Evolutionary conservation across 495 filamentous ascomycete genomes (phyloP), one percentile per base, ranked within the genome.

Genomic region (Penicillium soppii): DNA sequence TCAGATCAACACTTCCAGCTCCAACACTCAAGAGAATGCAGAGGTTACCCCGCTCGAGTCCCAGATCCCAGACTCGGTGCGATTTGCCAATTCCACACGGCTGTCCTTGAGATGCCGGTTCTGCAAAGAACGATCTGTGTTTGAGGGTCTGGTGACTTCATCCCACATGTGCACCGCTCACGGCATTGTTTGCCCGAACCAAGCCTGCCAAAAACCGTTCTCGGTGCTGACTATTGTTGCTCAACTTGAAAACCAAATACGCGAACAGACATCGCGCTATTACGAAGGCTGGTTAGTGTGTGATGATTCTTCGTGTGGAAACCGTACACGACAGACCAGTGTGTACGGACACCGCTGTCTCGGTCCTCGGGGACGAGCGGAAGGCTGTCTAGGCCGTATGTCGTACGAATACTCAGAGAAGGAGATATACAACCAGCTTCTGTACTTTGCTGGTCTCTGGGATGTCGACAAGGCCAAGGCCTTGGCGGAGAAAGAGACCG

Each of bases 231-330:
- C 83, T 10, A 69, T 97, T 43, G 80, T 92, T 33, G 87, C 91
- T 3, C 94, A 98, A 62, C 72, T 97, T 12, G 95, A 97, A 65
- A 75, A 81, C 33, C 87, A 91, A 49, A 84, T 97, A 57, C 86
- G 94, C 38, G 72, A 81, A 33, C 80, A 87, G 60, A 86, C 86
- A 5, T 80, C 88, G 15, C 82, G 82, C 22, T 98, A 97, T 76
- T 97, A 98, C 67, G 87, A 92, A 57, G 91, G 82, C 37, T 95
- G 87, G 87, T 81, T 97, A 12, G 79, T 89, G 22, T 98, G 94
- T 70, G 87, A 96, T 66, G 94, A 98, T 63, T 67, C 88, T 2
- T 76, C 82, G 9, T 98, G 94, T 65, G 90, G 90, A 19, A 88
- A 83, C 61, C 87, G 91, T 40, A 97, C 94, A 6, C 78, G 92